These are phyloP conservation scores for Zea mays DNA, from an alignment of 176 grass and related monocot genomes.

Conservation along the genomic window Zm-B73-REFERENCE-NAM-5.0 NC_050098.1:211938001-211938500, in stretches of 20 bases:
- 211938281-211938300: conserved; percentile 5
- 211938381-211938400: background rate
- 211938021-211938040: conserved; percentile 78
- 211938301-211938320: background rate
- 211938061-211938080: conserved; percentile 71
- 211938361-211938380: conserved; percentile 20
- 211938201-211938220: conserved; percentile 63
- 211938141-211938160: conserved; percentile 57
- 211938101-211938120: conserved; percentile 38
- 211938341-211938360: background rate
- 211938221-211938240: conserved; percentile 25
- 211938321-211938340: conserved; percentile 3
- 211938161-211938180: conserved; percentile 74
- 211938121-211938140: conserved; percentile 36
- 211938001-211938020: conserved; percentile 51
- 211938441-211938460: background rate
- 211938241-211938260: conserved; percentile 22
- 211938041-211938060: conserved; percentile 74
- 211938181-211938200: conserved; percentile 74
- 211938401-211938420: background rate
- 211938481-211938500: background rate
- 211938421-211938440: conserved; percentile 17
- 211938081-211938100: conserved; percentile 47
- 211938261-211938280: background rate
- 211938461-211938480: background rate